Base-by-base conservation (phyloP, 768 basidiomycete genomes). In the Chalciporus piperatus region DNA sequence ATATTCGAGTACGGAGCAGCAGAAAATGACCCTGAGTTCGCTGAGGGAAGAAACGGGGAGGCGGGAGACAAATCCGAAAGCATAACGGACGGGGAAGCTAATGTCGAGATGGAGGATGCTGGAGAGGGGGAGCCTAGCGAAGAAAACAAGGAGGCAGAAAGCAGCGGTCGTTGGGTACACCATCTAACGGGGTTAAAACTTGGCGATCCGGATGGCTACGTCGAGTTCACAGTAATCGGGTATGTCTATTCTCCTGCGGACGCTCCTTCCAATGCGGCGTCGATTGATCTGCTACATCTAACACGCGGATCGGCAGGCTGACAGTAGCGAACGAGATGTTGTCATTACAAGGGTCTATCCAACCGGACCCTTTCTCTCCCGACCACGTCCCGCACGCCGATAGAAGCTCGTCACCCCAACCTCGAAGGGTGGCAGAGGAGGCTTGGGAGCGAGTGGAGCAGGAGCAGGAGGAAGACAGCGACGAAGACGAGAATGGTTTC, bases 291-390 rank as follows among this genome's bases (percentile, higher is more conserved):
- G 28, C 27, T 19, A 48, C 48, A 20, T 42, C 58, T 30, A 65
- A 39, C 25, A 19, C 11, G 6, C 45, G 25, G 43, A 52, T 41
- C 19, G 35, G 51, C 62, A 97, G 94, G 22, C 67, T 94, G 52
- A 93, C 86, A 13, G 82, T 94, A 30, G 92, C 92, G 28, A 95
- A 97, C 62, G 88, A 95, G 64, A 95, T 96, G 92, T 72, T 97
- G 17, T 95, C 92, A 3, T 71, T 97, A 12, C 77, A 90, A 27
- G 93, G 93, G 9, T 93, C 92, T 3, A 74, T 94, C 52, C 89
- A 90, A 59, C 66, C 72, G 4, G 83, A 91, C 59, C 89, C 88
- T 2, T 89, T 91, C 68, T 84, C 85, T 6, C 76, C 79, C 1
- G 73, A 72, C 41, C 86, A 88, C 63, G 62, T 74, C 22, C 70